Evolutionary conservation across 352 stramenopile genomes (phyloP).

Genomic region (Phytophthora kernoviae): DNA sequence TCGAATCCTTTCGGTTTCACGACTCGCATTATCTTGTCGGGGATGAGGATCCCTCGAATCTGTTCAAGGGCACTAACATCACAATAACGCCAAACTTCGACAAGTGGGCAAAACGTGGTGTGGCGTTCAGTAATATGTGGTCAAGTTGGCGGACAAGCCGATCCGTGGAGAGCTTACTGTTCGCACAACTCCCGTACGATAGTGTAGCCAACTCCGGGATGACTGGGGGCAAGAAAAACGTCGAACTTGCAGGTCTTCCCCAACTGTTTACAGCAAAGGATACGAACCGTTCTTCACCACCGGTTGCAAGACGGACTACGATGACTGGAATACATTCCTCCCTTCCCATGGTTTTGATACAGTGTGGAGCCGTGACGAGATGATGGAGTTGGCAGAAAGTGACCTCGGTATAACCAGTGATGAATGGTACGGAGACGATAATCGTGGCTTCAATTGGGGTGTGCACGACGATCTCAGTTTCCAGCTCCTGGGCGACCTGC

Average conservation of each 20-base stretch:
- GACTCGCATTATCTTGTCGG: constrained; percentile 59
- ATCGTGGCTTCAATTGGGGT: constrained; percentile 36
- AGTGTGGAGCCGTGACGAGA: constrained; percentile 43
- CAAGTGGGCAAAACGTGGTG: constrained; percentile 45
- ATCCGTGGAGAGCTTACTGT: constrained; percentile 60
- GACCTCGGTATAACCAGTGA: constrained; percentile 36
- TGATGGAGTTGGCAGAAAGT: constrained; percentile 41
- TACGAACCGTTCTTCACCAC: constrained; percentile 59
- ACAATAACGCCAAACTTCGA: constrained; percentile 58
- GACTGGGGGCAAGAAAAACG: constrained; percentile 26
- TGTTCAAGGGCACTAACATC: constrained; percentile 35
- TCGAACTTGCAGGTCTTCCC: constrained; percentile 44
- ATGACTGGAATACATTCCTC: constrained; percentile 56
- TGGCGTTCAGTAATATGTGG: constrained; percentile 64
- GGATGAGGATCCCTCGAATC: constrained; percentile 40
- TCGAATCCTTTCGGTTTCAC: constrained; percentile 61
- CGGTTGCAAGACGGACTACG: constrained; percentile 47
- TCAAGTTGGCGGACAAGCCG: constrained; percentile 66
- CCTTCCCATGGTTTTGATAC: constrained; percentile 56
- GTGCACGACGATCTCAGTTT: constrained; percentile 63
- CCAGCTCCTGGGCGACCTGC: constrained; percentile 47
- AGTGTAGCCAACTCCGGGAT: constrained; percentile 42
- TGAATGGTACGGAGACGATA: constrained; percentile 33
- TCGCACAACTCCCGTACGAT: constrained; percentile 54
- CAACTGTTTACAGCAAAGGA: constrained; percentile 55